These are phyloP conservation scores for Anastatica hierochuntica DNA, from an alignment of 345 rosid genomes.

Conservation along the genomic window DNA sequence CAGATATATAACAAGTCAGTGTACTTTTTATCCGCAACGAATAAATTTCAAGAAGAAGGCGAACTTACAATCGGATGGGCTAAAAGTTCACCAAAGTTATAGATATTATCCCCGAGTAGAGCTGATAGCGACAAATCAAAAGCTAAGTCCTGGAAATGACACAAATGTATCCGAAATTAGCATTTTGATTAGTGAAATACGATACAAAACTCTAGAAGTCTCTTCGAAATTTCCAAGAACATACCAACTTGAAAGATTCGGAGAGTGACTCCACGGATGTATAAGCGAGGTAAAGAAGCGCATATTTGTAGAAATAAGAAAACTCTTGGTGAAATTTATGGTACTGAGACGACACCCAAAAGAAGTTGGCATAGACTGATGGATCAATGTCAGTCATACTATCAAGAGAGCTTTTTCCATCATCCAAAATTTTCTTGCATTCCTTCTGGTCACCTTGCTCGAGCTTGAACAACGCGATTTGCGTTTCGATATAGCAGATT, in stretches of 20 bases:
- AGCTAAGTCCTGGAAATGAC: constrained; percentile 72
- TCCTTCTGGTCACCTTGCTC: constrained; percentile 78
- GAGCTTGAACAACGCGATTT: constrained; percentile 74
- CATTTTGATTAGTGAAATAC: no score
- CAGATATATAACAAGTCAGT: background rate
- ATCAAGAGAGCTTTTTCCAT: constrained; percentile 68
- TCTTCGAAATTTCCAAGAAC: background rate
- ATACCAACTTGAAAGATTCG: constrained; percentile 27
- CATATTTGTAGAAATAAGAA: constrained; percentile 28
- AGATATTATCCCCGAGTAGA: constrained; percentile 87
- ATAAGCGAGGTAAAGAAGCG: constrained; percentile 31
- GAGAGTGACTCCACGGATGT: constrained; percentile 32
- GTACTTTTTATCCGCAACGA: background rate
- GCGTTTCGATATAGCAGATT: constrained; percentile 75
- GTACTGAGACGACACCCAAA: constrained; percentile 88
- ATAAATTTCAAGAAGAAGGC: background rate
- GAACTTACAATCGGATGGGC: constrained; percentile 90
- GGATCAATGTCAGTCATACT: constrained; percentile 99
- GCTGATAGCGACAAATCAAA: constrained; percentile 96
- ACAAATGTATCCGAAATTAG: background rate
- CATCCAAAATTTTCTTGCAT: constrained; percentile 82
- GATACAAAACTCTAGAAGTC: background rate
- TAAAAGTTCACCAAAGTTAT: constrained; percentile 93
- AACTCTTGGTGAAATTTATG: constrained; percentile 27
- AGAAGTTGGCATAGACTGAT: constrained; percentile 79